These are phyloP conservation scores for Arthrinium phaeospermum DNA, from an alignment of 2,329 filamentous ascomycete genomes.

Conservation along the genomic window DNA sequence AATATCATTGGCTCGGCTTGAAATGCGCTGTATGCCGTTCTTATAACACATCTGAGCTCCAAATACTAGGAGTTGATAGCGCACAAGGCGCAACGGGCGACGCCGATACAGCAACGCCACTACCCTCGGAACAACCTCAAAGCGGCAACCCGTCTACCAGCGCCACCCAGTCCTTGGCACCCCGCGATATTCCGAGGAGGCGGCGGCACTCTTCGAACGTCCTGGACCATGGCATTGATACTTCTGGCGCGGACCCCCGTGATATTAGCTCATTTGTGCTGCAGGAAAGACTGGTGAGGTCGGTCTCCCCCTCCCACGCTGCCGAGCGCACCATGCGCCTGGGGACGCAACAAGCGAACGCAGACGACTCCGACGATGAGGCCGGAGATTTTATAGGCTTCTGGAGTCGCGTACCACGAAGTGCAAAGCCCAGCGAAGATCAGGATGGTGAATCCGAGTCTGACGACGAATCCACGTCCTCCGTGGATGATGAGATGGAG, in stretches of 20 bases:
- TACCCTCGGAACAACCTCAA: neutral
- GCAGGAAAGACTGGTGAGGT: constrained; percentile 51
- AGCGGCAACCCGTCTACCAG: constrained; percentile 11
- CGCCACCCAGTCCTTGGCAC: constrained; percentile 24
- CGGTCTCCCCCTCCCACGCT: constrained; percentile 47
- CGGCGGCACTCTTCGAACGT: constrained; percentile 42
- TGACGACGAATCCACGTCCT: constrained; percentile 35
- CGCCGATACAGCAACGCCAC: neutral
- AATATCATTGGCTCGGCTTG: constrained; percentile 92
- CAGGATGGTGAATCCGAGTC: constrained; percentile 40
- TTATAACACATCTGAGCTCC: constrained; percentile 72
- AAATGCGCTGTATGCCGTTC: constrained; percentile 80
- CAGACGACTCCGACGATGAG: constrained; percentile 50
- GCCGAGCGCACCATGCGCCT: constrained; percentile 30
- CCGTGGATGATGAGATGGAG: constrained; percentile 49
- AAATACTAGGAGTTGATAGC: constrained; percentile 54
- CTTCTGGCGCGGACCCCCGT: constrained; percentile 26
- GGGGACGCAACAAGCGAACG: constrained; percentile 29
- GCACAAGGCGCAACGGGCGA: neutral
- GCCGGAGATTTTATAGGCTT: constrained; percentile 64
- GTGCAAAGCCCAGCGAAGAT: constrained; percentile 42
- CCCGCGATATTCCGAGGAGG: constrained; percentile 34
- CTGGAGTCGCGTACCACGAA: constrained; percentile 56
- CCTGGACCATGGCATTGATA: constrained; percentile 27
- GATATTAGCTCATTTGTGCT: constrained; percentile 27